Evolutionary conservation across 371 early-diverging fungal genomes (phyloP).

Genomic region (Mortierella sp.): DNA sequence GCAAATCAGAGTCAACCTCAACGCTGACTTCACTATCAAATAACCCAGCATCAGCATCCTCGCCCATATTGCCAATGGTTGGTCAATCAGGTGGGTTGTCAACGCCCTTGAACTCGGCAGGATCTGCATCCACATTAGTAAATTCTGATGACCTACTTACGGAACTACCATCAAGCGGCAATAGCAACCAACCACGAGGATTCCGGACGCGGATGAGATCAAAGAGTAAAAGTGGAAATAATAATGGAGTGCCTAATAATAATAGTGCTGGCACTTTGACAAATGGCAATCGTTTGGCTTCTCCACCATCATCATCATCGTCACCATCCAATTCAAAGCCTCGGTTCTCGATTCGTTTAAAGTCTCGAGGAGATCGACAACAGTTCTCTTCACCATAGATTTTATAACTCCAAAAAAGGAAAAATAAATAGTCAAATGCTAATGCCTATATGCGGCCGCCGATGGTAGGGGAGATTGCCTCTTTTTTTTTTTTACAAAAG

Average conservation of each 20-base stretch:
- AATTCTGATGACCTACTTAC: neutral
- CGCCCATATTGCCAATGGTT: neutral
- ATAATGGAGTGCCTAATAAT: no score
- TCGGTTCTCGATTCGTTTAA: conserved; percentile 15
- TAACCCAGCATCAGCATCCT: neutral
- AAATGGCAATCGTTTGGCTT: neutral
- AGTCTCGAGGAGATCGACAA: conserved; percentile 9
- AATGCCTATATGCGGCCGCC: no score
- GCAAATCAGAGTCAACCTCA: conserved; percentile 4
- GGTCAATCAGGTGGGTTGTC: neutral
- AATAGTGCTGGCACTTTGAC: neutral
- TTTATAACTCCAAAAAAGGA: neutral
- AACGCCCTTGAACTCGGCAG: neutral
- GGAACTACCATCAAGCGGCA: neutral
- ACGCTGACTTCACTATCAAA: neutral
- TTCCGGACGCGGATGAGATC: conserved; percentile 5
- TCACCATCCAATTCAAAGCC: neutral
- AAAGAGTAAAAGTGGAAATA: neutral
- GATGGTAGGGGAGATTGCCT: no score
- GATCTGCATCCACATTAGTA: neutral
- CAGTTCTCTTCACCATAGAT: conserved; percentile 7
- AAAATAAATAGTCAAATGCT: no score
- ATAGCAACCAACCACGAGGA: neutral
- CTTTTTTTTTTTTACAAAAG: no score
- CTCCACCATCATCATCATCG: neutral